Conservation (phyloP, 352 stramenopile genomes). For the Pythium phragmitis region DNA sequence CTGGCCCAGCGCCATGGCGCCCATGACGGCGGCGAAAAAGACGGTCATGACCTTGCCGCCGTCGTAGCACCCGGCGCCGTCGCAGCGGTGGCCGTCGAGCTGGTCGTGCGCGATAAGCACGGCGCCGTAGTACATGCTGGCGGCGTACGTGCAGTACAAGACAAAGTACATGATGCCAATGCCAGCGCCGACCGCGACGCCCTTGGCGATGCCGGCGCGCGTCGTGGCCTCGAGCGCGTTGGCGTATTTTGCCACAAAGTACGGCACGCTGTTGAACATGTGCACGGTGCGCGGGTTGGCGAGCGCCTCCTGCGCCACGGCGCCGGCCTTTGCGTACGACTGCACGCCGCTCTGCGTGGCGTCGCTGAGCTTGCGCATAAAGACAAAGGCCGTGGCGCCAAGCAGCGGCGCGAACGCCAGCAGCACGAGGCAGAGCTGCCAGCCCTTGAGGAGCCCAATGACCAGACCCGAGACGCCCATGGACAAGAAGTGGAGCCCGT, state of each 20-base stretch:
- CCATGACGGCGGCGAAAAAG: slow-evolving; percentile 39
- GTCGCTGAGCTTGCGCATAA: not conserved
- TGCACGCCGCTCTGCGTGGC: slow-evolving; percentile 17
- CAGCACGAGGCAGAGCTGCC: slow-evolving; percentile 48
- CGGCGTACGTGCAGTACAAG: slow-evolving; percentile 38
- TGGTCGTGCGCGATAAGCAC: slow-evolving; percentile 29
- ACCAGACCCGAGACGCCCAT: slow-evolving; percentile 38
- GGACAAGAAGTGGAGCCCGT: slow-evolving; percentile 30
- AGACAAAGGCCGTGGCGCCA: slow-evolving; percentile 18
- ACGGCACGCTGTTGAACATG: slow-evolving; percentile 33
- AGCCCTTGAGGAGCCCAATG: slow-evolving; percentile 40
- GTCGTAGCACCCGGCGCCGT: slow-evolving; percentile 28
- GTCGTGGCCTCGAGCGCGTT: slow-evolving; percentile 22
- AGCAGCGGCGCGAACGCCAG: slow-evolving; percentile 38
- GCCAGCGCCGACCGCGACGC: slow-evolving; percentile 28
- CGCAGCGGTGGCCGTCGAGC: slow-evolving; percentile 3
- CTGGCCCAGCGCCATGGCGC: slow-evolving; percentile 39
- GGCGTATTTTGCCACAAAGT: slow-evolving; percentile 33
- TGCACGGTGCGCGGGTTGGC: slow-evolving; percentile 44
- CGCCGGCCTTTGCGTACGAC: slow-evolving; percentile 33
- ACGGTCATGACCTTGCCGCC: slow-evolving; percentile 35
- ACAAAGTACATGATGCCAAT: slow-evolving; percentile 36
- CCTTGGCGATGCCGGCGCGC: slow-evolving; percentile 29
- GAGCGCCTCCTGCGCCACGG: slow-evolving; percentile 39
- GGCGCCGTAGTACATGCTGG: slow-evolving; percentile 47